These are phyloP conservation scores for Colletotrichum chlorophyti DNA, from an alignment of 2,329 filamentous ascomycete genomes.

Conservation along the genomic window DNA sequence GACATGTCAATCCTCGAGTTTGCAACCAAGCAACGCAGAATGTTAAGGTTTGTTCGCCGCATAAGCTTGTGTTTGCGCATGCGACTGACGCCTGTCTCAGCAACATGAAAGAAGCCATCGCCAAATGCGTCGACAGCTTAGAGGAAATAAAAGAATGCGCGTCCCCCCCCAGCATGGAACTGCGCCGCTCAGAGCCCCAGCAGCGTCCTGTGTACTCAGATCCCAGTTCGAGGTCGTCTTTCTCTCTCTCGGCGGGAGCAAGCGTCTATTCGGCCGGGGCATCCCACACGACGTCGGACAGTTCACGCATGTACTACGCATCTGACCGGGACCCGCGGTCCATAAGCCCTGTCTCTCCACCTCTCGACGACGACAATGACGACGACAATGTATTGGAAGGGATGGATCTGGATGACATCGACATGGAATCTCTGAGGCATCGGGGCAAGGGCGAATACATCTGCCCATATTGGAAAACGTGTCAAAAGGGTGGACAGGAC, in stretches of 20 bases:
- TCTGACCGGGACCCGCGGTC: slow-evolving; percentile 6
- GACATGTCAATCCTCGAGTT: slow-evolving; percentile 23
- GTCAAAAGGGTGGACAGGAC: slow-evolving; percentile 49
- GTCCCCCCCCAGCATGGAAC: neutral
- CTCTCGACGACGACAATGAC: neutral
- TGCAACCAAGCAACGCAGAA: slow-evolving; percentile 12
- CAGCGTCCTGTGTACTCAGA: slow-evolving; percentile 5
- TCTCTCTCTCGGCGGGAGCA: slow-evolving; percentile 17
- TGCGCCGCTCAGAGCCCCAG: neutral
- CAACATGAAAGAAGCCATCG: slow-evolving; percentile 7
- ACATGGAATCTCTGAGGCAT: slow-evolving; percentile 47
- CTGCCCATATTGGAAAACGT: slow-evolving; percentile 43
- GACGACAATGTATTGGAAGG: neutral
- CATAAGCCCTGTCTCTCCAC: neutral
- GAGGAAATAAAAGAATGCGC: neutral
- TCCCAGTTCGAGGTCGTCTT: slow-evolving; percentile 26
- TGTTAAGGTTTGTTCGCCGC: slow-evolving; percentile 3
- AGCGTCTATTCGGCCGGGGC: too few species aligned
- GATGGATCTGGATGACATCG: slow-evolving; percentile 28
- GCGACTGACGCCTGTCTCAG: neutral
- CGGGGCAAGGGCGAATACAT: slow-evolving; percentile 47
- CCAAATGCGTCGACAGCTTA: neutral
- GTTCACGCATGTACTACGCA: neutral
- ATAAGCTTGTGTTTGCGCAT: neutral
- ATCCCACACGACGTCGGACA: too few species aligned